Evolutionary conservation across 805 yeast species (phyloP).

Genomic region (Jamesozyma lodderae): DNA sequence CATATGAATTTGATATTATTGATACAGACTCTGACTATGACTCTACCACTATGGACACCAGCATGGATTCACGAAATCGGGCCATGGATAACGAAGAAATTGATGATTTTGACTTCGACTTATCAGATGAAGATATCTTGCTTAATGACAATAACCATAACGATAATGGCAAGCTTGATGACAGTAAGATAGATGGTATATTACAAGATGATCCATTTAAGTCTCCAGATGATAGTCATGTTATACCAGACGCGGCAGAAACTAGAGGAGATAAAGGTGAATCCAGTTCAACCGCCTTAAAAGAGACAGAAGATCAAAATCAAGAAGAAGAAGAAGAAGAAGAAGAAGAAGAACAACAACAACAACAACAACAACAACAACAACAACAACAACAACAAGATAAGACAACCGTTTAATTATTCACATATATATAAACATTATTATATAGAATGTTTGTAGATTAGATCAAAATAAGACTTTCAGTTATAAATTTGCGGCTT

Average conservation of each 20-base stretch:
- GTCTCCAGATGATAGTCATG: neutral
- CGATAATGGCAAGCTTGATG: neutral
- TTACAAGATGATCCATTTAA: conserved; percentile 2
- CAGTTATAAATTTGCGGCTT: no score
- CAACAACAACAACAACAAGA: neutral
- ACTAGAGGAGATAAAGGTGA: neutral
- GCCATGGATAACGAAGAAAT: conserved; percentile 13
- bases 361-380: neutral
- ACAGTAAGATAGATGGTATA: conserved; percentile 1
- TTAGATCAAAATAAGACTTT: no score
- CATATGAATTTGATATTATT: conserved; percentile 69
- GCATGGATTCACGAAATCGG: conserved; percentile 9
- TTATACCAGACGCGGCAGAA: no score
- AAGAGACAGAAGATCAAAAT: neutral
- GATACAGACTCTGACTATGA: conserved; percentile 47
- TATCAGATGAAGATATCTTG: conserved; percentile 25
- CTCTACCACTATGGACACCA: conserved; percentile 21
- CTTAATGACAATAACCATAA: neutral
- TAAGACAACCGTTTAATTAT: no score
- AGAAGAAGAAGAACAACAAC: neutral
- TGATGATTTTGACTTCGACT: conserved; percentile 29
- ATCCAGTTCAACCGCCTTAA: neutral
- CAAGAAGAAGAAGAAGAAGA: neutral
- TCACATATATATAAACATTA: no score
- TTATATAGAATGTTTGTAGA: no score